Base-by-base conservation (phyloP, 78 protist genomes). In the Dictyostelium brefeldianum region DNA sequence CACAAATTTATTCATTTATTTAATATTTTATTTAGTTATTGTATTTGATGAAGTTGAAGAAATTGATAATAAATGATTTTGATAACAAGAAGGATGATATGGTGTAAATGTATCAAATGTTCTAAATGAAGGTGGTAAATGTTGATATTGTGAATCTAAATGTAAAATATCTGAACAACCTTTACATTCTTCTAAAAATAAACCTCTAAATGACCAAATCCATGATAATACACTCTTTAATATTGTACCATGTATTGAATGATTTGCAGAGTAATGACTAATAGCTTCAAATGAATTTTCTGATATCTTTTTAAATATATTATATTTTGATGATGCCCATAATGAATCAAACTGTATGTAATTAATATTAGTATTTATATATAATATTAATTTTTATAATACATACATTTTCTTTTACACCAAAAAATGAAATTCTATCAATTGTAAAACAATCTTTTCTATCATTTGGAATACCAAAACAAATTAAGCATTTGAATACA, bases 141-240 rank as follows among this genome's bases (percentile, higher is more conserved):
- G 75, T 77, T 74, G 41, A 75, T 67, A 85, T 48, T 31, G 41
- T 1, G 92, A 85, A 27, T 85, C 92, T 57, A 85, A 85, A 29
- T 74, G 83, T 22, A 85, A 41, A 36, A 85, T 74, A 85, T 62
- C 50, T 41, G 74, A 54, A 62, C 92, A 85, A 22, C 83, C 83
- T 62, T 75, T 85, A 62, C 92, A 85, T 59, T 85, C 92, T 20
- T 85, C 92, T 47, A 85, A 43, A 75, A 85, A 85, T 36, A 85
- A 75, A 85, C 92, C 92, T 85, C 92, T 85, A 59, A 74, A 85
- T 57, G 92, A 85, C 81, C 81, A 85, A 17, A 85, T 71, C 92
- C 92, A 85, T 12, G 69, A 22, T 50, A 85, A 62, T 10, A 85
- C 59, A 85, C 80, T 59, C 43, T 85, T 85, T 75, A 85, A 75